Base-by-base conservation (phyloP, 2,329 filamentous ascomycete genomes). In the Penicillium sp. region DNA sequence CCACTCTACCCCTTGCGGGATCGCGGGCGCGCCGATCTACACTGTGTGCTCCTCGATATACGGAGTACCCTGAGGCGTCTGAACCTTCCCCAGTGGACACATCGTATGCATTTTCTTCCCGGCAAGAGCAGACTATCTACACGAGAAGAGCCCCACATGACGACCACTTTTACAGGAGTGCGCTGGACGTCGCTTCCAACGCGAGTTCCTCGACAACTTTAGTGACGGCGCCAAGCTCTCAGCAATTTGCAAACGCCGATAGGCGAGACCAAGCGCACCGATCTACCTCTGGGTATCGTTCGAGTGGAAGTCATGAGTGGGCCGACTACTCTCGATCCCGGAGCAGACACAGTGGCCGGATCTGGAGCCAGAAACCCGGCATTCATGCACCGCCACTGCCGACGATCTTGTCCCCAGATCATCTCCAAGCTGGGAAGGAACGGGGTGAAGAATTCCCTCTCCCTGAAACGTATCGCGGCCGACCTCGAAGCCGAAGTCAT, bases 401-500 rank as follows among this genome's bases (percentile, higher is more conserved):
- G 6, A 61, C 60, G 4, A 60, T 61, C 21, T 18, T 55, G 4
- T 64, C 60, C 23, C 58, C 60, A 1, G 61, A 52, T 36, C 49
- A 53, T 23, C 26, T 54, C 23, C 48, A 46, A 12, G 47, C 28
- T 28, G 52, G 38, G 3, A 34, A 43, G 38, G 52, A 52, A 8
- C 18, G 33, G 15, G 49, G 47, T 28, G 10, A 26, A 9, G 47
- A 47, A 29, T 42, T 45, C 2, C 26, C 16, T 23, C n/a, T 38
- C 3, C 24, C 49, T 29, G 63, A 66, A n/a, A 15, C 45, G 21
- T 41, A 47, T 18, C 62, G 67, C 47, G 65, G 64, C 31, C 57
- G 65, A 10, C 45, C 59, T 43, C 59, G 63, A 36, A 66, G 52
- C 42, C 63, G 65, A 23, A 65, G 54, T 44, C 53, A 67, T 12